phyloP scores from a whole-genome alignment of 2,329 filamentous ascomycete species.

The Aspergillus ochraceoroseus region DNA sequence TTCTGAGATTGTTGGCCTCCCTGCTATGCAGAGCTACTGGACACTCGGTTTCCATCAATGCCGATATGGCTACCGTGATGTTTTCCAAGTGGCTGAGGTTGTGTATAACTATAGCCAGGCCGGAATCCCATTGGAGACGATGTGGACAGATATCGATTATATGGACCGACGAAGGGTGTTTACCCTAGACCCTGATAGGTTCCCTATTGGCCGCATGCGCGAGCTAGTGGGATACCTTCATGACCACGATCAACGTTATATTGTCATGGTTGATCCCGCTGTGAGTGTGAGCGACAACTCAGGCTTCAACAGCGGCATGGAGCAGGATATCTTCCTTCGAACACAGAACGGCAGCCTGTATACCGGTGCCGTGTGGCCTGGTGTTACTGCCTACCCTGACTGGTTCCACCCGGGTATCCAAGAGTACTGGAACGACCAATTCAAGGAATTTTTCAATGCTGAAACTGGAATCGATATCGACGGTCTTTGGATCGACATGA shows the following conservation, averaged over 20 bases:
- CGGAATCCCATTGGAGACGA: slow-evolving; percentile 43
- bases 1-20: slow-evolving; percentile 52
- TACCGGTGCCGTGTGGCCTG: slow-evolving; percentile 70
- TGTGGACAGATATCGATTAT: slow-evolving; percentile 47
- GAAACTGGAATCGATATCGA: slow-evolving; percentile 68
- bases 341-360: slow-evolving; percentile 52
- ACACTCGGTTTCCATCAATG: slow-evolving; percentile 60
- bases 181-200: slow-evolving; percentile 38
- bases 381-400: slow-evolving; percentile 66
- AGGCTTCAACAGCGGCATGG: slow-evolving; percentile 58
- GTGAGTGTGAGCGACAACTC: slow-evolving; percentile 46
- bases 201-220: slow-evolving; percentile 49
- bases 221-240: slow-evolving; percentile 65
- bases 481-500: slow-evolving; percentile 72
- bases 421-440: slow-evolving; percentile 65
- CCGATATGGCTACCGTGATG: slow-evolving; percentile 57
- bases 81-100: slow-evolving; percentile 43
- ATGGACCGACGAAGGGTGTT: slow-evolving; percentile 40
- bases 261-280: slow-evolving; percentile 68
- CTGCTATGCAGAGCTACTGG: slow-evolving; percentile 62
- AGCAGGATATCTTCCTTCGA: slow-evolving; percentile 53
- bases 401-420: slow-evolving; percentile 66
- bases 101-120: slow-evolving; percentile 43
- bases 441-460: slow-evolving; percentile 59
- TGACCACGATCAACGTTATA: slow-evolving; percentile 61